Evolutionary conservation across 169 alveolate species (phyloP).

Genomic region (Plasmodium cynomolgi): DNA sequence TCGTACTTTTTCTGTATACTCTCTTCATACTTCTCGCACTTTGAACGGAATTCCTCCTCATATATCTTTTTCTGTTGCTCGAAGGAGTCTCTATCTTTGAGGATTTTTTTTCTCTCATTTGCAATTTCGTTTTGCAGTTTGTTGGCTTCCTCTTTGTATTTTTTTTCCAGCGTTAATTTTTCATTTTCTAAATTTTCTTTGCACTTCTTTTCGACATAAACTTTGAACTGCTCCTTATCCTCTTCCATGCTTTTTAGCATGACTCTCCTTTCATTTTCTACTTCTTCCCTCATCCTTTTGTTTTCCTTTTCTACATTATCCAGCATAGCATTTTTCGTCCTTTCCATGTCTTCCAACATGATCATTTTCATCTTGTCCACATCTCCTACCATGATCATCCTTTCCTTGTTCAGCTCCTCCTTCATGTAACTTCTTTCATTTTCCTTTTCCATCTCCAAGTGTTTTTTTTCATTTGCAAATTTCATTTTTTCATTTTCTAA

Average conservation of each 20-base stretch:
- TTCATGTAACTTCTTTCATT: conserved; percentile 53
- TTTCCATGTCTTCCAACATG: conserved; percentile 65
- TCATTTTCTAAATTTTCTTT: conserved; percentile 68
- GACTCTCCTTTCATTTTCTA: conserved; percentile 45
- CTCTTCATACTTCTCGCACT: conserved; percentile 69
- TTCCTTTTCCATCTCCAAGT: conserved; percentile 40
- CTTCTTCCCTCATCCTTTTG: conserved; percentile 25
- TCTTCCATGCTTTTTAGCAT: conserved; percentile 52
- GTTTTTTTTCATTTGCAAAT: conserved; percentile 35
- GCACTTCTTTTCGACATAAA: conserved; percentile 13
- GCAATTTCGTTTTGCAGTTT: conserved; percentile 39
- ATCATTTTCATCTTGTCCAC: conserved; percentile 60
- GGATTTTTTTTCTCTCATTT: conserved; percentile 48
- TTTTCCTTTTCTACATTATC: conserved; percentile 63
- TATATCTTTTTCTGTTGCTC: conserved; percentile 65
- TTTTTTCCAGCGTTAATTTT: conserved; percentile 18
- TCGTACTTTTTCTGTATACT: conserved; percentile 61
- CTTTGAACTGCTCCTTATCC: conserved; percentile 40
- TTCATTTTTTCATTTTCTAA: conserved; percentile 51
- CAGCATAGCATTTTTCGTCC: conserved; percentile 29
- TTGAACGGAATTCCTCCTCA: conserved; percentile 60
- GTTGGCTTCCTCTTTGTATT: conserved; percentile 42
- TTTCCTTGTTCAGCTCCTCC: conserved; percentile 61
- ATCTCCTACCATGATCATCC: conserved; percentile 45
- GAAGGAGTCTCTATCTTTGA: conserved; percentile 53